Base-by-base conservation (phyloP, 2,329 filamentous ascomycete genomes). In the Monilinia fructicola region DNA sequence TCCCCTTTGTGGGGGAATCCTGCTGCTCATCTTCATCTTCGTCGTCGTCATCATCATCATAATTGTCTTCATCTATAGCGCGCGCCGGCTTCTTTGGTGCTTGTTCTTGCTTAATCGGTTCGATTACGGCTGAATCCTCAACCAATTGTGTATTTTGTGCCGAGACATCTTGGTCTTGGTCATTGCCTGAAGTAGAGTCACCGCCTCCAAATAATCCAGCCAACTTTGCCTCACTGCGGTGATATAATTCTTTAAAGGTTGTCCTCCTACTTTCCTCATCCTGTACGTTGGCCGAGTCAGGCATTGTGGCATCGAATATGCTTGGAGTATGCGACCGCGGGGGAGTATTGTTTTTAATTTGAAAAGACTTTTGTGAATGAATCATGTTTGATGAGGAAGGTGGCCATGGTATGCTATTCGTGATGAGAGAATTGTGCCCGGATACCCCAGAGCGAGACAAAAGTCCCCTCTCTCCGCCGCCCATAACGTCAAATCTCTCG, bases 31-130 rank as follows among this genome's bases (percentile, higher is more conserved):
- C 84, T 23, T 88, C 86, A 54, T 87, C 88, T 21, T 90, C 88
- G 12, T 90, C 86, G 21, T 92, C 90, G 67, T 97, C 93, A 73
- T 35, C 31, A 31, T 94, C 91, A 71, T 90, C 91, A 75, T 94
- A 93, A 78, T 94, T 90, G 74, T 93, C 90, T 77, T 94, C 91
- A 73, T 93, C 87, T 83, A 94, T 93, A 76, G 87, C 83, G 74
- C 91, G 85, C 77, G 90, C 90, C 56, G 87, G 84, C 79, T 91
- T 90, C 80, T 95, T 97, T 70, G 75, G 77, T 74, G 79, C 72
- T 82, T 80, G 69, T 76, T 77, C 72, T 86, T 73, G 70, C 68
- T 71, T 71, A n/a, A 68, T 80, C 65, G 84, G 80, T 73, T 85
- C 81, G 79, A 72, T 82, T 80, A 68, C 76, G 76, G 72, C 86